Evolutionary conservation across 2,329 filamentous ascomycete species (phyloP).

Genomic region (Cercospora janseana): DNA sequence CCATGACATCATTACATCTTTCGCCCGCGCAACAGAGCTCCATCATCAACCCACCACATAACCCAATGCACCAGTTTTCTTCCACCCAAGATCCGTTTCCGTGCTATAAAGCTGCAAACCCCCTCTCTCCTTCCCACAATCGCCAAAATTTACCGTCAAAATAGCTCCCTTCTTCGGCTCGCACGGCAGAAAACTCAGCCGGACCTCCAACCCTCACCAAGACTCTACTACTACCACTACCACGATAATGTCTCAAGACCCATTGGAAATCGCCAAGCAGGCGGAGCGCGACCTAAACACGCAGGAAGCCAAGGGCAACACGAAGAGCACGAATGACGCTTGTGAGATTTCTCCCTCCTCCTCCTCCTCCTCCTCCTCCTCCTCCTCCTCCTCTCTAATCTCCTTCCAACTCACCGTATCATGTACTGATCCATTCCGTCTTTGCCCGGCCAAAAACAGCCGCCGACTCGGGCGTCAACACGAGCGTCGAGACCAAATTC

Average conservation of each 20-base stretch:
- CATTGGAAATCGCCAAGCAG: conserved; percentile 46
- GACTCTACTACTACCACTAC: conserved; percentile 11
- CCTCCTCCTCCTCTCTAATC: too few relatives aligned
- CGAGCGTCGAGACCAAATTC: conserved; percentile 43
- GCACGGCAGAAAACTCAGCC: conserved; percentile 1
- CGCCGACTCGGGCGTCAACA: conserved; percentile 50
- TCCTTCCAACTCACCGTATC: not conserved
- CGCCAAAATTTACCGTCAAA: not conserved
- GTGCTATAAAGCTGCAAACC: too few relatives aligned
- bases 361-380: too few relatives aligned
- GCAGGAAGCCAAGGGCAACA: conserved; percentile 37
- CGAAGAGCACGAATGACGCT: too few relatives aligned
- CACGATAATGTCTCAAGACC: conserved; percentile 46
- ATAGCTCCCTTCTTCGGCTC: conserved; percentile 10
- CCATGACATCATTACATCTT: conserved; percentile 8
- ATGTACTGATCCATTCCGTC: too few relatives aligned
- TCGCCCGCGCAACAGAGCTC: not conserved
- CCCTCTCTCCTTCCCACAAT: not conserved
- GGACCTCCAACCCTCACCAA: not conserved
- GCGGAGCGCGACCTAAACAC: conserved; percentile 52
- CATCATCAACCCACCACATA: conserved; percentile 8
- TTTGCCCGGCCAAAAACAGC: too few relatives aligned
- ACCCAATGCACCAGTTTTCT: conserved; percentile 1
- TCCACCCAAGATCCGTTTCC: not conserved
- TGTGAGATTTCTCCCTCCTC: too few relatives aligned